Evolutionary conservation across 2,329 filamentous ascomycete genomes (phyloP).

Genomic region (Tympanopsis confertula): DNA sequence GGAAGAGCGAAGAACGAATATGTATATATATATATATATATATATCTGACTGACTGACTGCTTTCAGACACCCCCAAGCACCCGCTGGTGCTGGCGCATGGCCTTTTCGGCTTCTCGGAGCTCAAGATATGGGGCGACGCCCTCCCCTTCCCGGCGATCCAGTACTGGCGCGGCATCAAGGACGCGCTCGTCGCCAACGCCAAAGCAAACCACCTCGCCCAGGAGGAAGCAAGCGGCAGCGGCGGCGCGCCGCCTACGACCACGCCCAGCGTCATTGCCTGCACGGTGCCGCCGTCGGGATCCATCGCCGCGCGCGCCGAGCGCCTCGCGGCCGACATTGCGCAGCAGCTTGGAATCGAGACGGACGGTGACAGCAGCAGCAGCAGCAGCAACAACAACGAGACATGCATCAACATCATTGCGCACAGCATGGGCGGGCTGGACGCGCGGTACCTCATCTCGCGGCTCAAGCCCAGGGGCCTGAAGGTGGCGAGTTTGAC

Average conservation of each 20-base stretch:
- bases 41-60: too few species aligned
- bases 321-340: constrained; percentile 6
- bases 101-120: constrained; percentile 11
- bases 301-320: constrained; percentile 12
- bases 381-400: too few species aligned
- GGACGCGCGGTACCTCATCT: constrained; percentile 14
- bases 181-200: constrained; percentile 9
- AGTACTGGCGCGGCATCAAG: constrained; percentile 11
- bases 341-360: constrained; percentile 3
- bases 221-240: constrained; percentile 4
- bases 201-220: constrained; percentile 9
- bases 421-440: constrained; percentile 7
- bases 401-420: constrained; percentile 18
- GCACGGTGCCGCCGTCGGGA: constrained; percentile 10
- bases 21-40: too few species aligned
- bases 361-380: background rate
- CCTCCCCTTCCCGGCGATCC: constrained; percentile 7
- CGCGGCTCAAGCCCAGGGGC: constrained; percentile 8
- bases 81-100: constrained; percentile 13
- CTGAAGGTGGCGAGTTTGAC: constrained; percentile 10
- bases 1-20: too few species aligned
- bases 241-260: background rate
- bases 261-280: background rate
- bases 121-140: constrained; percentile 4
- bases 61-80: constrained; percentile 11